Evolutionary conservation across 2,329 filamentous ascomycete genomes (phyloP), one percentile per base, ranked within the genome.

Genomic region (Cordyceps farinosa): DNA sequence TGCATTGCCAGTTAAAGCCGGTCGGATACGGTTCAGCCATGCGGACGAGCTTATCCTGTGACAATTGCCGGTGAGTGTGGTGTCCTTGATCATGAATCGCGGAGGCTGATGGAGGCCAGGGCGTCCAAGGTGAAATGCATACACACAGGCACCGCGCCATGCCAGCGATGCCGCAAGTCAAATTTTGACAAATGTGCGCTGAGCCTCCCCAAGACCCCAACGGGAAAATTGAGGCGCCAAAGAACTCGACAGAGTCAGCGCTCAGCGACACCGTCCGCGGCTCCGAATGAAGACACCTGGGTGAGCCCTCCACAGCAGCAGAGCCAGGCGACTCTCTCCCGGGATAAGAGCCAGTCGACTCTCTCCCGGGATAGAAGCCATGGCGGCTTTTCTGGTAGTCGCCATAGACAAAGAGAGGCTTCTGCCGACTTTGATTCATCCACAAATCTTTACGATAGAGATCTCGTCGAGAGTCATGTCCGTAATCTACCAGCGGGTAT

Each of bases 51-150:
- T 44, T 76, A 27, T 76, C 73, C 2, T 76, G 73, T 65, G 73
- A 75, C 40, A 66, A 66, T 40, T 76, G 74, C 59, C 67, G 74
- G 74, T 74, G 65, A 66, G 70, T 66, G 32, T 8, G 17, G 17
- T 27, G 5, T 9, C 50, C 27, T n/a, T 5, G 1, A 8, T 17
- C 44, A 17, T 10, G 2, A 38, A 17, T 17, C 8, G 17, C 34
- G 44, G n/a, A 27, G 3, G n/a, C n/a, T 51, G 52, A 55, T 13
- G 5, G 17, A n/a, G 17, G 13, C 22, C 29, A 76, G 75, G 29
- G 69, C 67, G 55, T 74, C 73, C 48, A 76, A 76, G 53, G 67
- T 76, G 15, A 76, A 76, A 52, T 76, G 74, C 57, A 66, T 73
- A 13, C 72, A 76, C 62, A 53, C 65, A 5, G 74, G 74, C 29